Evolutionary conservation across 495 filamentous ascomycete genomes (phyloP).

Genomic region (Achaetomiella virescens): DNA sequence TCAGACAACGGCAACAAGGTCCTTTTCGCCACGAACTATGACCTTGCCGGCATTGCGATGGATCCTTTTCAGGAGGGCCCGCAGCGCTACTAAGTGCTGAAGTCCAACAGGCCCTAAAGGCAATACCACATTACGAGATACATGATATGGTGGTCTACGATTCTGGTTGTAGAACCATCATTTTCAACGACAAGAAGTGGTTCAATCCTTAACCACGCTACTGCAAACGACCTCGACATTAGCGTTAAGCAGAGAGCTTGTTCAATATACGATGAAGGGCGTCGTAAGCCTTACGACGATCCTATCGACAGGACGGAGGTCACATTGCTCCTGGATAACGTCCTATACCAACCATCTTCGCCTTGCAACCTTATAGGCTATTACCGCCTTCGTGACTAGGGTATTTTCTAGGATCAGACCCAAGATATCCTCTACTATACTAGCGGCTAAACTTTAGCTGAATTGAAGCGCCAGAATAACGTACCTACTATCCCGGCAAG

Average conservation of each 20-base stretch:
- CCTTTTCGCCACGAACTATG: no score
- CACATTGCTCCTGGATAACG: neutral
- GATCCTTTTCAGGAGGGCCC: no score
- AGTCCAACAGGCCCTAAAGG: no score
- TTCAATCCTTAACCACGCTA: neutral
- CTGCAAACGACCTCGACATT: neutral
- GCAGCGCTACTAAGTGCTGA: no score
- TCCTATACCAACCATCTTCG: neutral
- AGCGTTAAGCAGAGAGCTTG: neutral
- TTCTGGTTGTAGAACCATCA: neutral
- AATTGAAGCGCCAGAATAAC: neutral
- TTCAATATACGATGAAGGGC: neutral
- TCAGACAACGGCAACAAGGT: no score
- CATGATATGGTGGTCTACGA: no score
- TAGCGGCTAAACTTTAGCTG: neutral
- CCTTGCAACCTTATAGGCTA: neutral
- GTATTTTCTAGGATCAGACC: neutral
- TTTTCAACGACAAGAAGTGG: constrained; percentile 2
- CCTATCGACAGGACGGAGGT: neutral
- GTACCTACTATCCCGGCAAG: neutral
- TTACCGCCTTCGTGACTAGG: neutral
- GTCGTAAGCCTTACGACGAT: neutral
- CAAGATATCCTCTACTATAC: neutral
- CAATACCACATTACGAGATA: no score
- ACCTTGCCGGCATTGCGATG: no score